These are phyloP conservation scores for Naganishia sp. DNA, from an alignment of 1,284 basidiomycete species.

Conservation along the genomic window DNA sequence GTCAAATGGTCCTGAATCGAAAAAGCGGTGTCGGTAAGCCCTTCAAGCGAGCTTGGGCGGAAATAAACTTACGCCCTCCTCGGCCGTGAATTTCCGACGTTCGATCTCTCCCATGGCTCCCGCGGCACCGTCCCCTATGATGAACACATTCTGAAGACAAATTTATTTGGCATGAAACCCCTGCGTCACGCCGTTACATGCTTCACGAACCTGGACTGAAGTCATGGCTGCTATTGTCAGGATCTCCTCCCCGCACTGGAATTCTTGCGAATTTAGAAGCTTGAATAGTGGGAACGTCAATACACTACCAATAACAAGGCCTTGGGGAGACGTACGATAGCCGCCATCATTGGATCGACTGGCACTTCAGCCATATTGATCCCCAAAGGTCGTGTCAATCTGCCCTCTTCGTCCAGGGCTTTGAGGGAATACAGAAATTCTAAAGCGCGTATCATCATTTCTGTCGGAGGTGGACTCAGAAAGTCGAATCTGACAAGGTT, in stretches of 20 bases:
- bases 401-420: constrained; percentile 58
- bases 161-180: neutral
- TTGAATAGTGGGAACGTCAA: constrained; percentile 45
- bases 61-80: constrained; percentile 75
- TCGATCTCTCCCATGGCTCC: constrained; percentile 85
- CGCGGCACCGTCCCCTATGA: constrained; percentile 73
- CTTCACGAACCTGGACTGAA: constrained; percentile 67
- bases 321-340: constrained; percentile 54
- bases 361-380: constrained; percentile 61
- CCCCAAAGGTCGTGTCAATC: constrained; percentile 57
- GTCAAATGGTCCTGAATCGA: constrained; percentile 78
- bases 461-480: constrained; percentile 83
- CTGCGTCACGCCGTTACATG: neutral
- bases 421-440: constrained; percentile 61
- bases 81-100: constrained; percentile 89
- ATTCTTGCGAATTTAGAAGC: constrained; percentile 81
- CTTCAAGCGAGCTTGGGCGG: neutral
- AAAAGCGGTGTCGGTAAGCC: neutral
- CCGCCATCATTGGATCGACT: constrained; percentile 61
- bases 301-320: neutral
- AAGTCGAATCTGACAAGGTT: constrained; percentile 85
- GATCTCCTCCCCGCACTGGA: constrained; percentile 87
- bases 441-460: constrained; percentile 77
- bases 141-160: constrained; percentile 71
- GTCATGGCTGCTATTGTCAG: constrained; percentile 95